A percentile compares a stretch with the other conserved stretches of the same genome.
These are phyloP conservation scores for Pseudodiploospora longispora DNA, from an alignment of 2,329 filamentous ascomycete genomes.

Conservation along the genomic window DNA sequence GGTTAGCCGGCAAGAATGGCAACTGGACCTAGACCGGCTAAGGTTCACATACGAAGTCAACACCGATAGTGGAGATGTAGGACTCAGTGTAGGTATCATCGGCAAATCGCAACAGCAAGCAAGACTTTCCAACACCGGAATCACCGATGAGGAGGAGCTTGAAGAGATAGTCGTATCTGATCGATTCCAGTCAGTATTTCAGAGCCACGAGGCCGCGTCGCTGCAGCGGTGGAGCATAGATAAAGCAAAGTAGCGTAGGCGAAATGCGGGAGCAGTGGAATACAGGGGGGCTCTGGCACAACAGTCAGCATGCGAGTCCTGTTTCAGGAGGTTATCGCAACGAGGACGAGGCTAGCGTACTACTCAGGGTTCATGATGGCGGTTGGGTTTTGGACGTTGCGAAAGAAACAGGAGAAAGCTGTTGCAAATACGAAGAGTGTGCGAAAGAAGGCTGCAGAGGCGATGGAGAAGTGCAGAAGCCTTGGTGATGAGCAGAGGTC, in stretches of 20 bases:
- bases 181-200: conserved; percentile 3
- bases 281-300: conserved; percentile 16
- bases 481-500: conserved; percentile 11
- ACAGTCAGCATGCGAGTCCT: conserved; percentile 16
- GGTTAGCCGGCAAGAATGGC: background rate
- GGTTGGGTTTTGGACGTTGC: conserved; percentile 20
- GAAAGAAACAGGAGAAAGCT: conserved; percentile 13
- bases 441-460: conserved; percentile 2
- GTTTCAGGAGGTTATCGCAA: conserved; percentile 23
- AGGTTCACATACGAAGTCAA: conserved; percentile 76
- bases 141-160: conserved; percentile 99
- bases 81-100: conserved; percentile 99
- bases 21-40: too few species aligned
- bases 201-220: background rate
- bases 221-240: background rate
- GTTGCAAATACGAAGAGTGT: conserved; percentile 1
- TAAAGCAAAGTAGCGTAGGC: background rate
- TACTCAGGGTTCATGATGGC: conserved; percentile 85
- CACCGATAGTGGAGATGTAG: conserved; percentile 99
- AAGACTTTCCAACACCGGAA: conserved; percentile 99
- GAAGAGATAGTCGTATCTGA: conserved; percentile 99
- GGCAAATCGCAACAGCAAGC: conserved; percentile 92
- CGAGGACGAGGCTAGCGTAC: conserved; percentile 47
- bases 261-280: background rate
- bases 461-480: conserved; percentile 1